These are phyloP conservation scores for Scheffersomyces coipomensis DNA, from an alignment of 805 yeast species.

Conservation along the genomic window DNA sequence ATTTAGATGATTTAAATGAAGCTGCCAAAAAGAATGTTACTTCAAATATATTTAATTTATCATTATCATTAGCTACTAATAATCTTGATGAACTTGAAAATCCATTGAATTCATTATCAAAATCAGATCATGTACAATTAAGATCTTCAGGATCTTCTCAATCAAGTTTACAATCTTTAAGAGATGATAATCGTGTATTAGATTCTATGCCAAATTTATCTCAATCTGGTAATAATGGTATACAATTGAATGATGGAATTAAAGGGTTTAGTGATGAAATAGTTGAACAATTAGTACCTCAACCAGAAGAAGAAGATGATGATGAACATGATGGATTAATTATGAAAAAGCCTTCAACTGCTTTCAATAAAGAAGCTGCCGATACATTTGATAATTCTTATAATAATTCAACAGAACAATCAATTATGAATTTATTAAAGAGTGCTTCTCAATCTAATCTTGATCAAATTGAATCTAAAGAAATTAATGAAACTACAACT, in stretches of 20 bases:
- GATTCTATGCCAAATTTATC: constrained; percentile 15
- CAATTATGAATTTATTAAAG: constrained; percentile 37
- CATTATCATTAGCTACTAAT: constrained; percentile 24
- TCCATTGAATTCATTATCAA: constrained; percentile 31
- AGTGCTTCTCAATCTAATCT: constrained; percentile 11
- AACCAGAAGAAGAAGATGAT: constrained; percentile 10
- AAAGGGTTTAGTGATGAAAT: constrained; percentile 40
- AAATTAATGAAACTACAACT: not conserved
- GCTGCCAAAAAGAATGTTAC: constrained; percentile 25
- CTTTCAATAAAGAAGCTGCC: constrained; percentile 6
- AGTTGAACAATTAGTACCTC: constrained; percentile 32
- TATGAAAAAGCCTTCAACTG: not conserved
- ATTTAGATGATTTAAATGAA: constrained; percentile 27
- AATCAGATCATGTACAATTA: constrained; percentile 21
- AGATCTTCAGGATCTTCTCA: constrained; percentile 38
- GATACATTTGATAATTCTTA: constrained; percentile 34
- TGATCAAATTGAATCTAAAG: too few relatives aligned
- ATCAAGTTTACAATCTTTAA: constrained; percentile 36
- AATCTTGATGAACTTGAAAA: constrained; percentile 18
- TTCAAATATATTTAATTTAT: constrained; percentile 34
- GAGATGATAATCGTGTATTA: constrained; percentile 26
- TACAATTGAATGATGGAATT: constrained; percentile 41
- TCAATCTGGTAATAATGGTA: constrained; percentile 19
- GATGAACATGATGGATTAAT: constrained; percentile 6
- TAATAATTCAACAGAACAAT: constrained; percentile 35